phyloP scores from a whole-genome alignment of 2,329 filamentous ascomycete species.

The Aspergillus calidoustus region DNA sequence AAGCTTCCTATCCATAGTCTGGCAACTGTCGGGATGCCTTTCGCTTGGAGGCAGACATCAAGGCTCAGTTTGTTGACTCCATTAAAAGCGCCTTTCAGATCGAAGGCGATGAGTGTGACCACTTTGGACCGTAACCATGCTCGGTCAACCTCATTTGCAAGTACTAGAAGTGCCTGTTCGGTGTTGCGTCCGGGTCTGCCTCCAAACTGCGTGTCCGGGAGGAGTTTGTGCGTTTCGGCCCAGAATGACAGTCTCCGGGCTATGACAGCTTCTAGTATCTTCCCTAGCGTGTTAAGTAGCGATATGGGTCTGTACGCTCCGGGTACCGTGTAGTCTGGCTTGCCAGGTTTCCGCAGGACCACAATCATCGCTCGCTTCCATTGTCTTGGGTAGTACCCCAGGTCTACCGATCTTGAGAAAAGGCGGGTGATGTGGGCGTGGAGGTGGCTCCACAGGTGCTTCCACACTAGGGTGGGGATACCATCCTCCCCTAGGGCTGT shows the following conservation, averaged over 20 bases:
- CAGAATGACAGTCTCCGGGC: not conserved
- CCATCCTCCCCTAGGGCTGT: constrained; percentile 22
- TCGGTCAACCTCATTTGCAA: constrained; percentile 24
- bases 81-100: constrained; percentile 28
- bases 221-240: constrained; percentile 10
- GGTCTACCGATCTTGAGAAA: constrained; percentile 22
- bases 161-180: constrained; percentile 30
- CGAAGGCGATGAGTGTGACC: constrained; percentile 24
- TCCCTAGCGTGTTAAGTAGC: constrained; percentile 30
- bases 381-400: constrained; percentile 25
- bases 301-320: constrained; percentile 34
- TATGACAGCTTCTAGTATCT: constrained; percentile 26
- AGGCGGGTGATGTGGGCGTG: constrained; percentile 10
- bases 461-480: constrained; percentile 18
- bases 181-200: constrained; percentile 23
- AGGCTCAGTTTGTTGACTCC: constrained; percentile 22
- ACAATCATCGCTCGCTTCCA: constrained; percentile 28
- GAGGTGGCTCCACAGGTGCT: constrained; percentile 19
- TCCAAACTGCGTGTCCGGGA: constrained; percentile 30
- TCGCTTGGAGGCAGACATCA: not conserved
- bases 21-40: constrained; percentile 6
- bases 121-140: constrained; percentile 23
- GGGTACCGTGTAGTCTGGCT: constrained; percentile 30
- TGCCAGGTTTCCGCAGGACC: constrained; percentile 30
- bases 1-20: constrained; percentile 26